Evolutionary conservation across 2,329 filamentous ascomycete genomes (phyloP).

Genomic region (Magnaporthales sp.): DNA sequence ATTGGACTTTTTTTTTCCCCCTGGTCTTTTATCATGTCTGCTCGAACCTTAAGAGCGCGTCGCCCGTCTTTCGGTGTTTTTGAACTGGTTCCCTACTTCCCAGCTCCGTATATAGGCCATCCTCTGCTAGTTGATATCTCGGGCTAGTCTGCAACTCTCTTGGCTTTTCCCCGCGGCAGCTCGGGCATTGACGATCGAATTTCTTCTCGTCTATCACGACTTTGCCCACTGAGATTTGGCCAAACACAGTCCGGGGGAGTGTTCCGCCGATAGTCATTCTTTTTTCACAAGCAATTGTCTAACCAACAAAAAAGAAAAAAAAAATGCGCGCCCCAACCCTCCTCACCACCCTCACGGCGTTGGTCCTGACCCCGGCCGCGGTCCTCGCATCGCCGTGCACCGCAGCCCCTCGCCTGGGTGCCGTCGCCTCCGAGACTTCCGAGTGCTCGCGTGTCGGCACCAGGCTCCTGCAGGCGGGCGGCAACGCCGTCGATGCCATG

Average conservation of each 20-base stretch:
- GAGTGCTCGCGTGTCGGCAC: conserved; percentile 53
- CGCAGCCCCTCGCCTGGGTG: conserved; percentile 31
- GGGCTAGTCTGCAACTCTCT: not conserved
- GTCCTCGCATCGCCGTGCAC: not conserved
- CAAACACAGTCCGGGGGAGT: not conserved
- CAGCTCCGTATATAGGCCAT: not conserved
- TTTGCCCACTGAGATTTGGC: not conserved
- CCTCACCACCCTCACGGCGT: not conserved
- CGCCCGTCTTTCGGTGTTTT: not conserved
- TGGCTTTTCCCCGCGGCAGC: not conserved
- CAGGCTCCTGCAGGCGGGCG: conserved; percentile 46
- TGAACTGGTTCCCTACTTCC: not conserved
- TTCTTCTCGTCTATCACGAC: not conserved
- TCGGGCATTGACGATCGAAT: not conserved
- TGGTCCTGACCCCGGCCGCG: not conserved
- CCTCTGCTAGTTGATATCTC: not conserved
- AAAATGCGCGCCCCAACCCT: not conserved
- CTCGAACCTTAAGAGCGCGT: not conserved
- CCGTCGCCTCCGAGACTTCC: conserved; percentile 51
- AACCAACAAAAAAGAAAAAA: not conserved
- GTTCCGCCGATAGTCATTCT: not conserved
- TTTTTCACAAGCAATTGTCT: not conserved
- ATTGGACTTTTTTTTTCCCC: not conserved
- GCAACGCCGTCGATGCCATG: conserved; percentile 59
- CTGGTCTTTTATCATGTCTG: not conserved